These are phyloP conservation scores for Ophiostoma himal-ulmi DNA, from an alignment of 2,329 filamentous ascomycete species.

Conservation along the genomic window DNA sequence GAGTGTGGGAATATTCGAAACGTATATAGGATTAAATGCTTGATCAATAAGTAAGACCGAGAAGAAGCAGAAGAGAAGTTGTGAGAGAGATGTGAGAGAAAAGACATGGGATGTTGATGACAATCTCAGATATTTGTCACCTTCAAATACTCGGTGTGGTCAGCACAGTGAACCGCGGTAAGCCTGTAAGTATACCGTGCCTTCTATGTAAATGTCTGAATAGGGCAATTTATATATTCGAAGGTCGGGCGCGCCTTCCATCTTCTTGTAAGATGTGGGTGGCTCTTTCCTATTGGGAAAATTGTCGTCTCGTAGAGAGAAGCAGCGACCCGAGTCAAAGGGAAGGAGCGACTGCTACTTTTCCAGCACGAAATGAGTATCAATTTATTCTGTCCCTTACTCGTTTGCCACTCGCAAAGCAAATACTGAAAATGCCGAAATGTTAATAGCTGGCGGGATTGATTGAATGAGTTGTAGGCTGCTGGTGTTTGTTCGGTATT, in stretches of 20 bases:
- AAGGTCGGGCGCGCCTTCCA: background rate
- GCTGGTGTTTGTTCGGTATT: no score
- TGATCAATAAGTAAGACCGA: background rate
- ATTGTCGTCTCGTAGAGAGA: background rate
- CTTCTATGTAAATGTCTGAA: background rate
- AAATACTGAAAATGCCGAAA: background rate
- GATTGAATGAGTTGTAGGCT: no score
- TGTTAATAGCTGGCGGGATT: no score
- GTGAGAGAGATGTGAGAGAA: background rate
- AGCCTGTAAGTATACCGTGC: background rate
- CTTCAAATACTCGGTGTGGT: background rate
- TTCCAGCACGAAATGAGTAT: background rate
- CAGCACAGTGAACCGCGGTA: background rate
- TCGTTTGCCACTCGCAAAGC: background rate
- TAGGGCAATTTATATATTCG: background rate
- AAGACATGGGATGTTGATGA: background rate
- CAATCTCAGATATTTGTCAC: background rate
- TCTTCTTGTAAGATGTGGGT: background rate
- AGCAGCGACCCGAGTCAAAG: background rate
- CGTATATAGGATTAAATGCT: background rate
- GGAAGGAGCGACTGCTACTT: background rate
- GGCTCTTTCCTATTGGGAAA: conserved; percentile 4
- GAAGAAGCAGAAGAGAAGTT: background rate
- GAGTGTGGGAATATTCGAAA: background rate
- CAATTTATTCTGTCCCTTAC: background rate